A percentile compares a stretch with the other conserved stretches of the same genome.
Evolutionary conservation across 1,284 basidiomycete genomes (phyloP).

Genomic region (Afroboletus lepidellus): DNA sequence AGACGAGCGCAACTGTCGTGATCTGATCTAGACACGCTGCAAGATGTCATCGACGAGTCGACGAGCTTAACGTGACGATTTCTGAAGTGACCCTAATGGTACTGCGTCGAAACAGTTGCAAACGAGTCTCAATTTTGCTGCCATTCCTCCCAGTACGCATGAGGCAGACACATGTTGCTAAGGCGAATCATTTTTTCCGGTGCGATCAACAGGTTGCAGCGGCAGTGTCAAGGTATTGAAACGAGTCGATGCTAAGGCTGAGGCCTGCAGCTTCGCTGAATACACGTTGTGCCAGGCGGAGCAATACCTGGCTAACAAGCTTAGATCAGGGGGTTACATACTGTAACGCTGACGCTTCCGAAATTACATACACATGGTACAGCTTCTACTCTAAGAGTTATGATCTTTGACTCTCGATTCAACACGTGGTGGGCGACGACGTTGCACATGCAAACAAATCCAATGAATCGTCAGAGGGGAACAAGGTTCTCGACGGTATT

Average conservation of each 20-base stretch:
- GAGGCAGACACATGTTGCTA: conserved; percentile 24
- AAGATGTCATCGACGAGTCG: not conserved
- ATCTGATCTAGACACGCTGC: conserved; percentile 22
- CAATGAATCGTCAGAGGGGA: conserved; percentile 49
- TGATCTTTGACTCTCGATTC: conserved; percentile 3
- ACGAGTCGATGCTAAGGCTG: too few relatives aligned
- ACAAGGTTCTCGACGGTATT: conserved; percentile 9
- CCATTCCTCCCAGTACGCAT: conserved; percentile 12
- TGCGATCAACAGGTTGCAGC: not conserved
- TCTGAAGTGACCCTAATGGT: too few relatives aligned
- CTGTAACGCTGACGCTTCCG: too few relatives aligned
- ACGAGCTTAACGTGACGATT: not conserved
- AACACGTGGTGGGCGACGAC: conserved; percentile 30
- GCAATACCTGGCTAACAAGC: too few relatives aligned
- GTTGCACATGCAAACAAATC: conserved; percentile 47
- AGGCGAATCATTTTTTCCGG: not conserved
- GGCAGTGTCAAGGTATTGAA: not conserved
- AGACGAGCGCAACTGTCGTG: conserved; percentile 4
- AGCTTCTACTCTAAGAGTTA: not conserved
- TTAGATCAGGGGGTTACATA: too few relatives aligned
- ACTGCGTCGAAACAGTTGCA: conserved; percentile 1
- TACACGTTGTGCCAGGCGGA: too few relatives aligned
- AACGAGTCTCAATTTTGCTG: not conserved
- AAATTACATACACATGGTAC: not conserved
- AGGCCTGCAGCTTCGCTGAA: too few relatives aligned